phyloP scores from a whole-genome alignment of 225 moss, liverwort and hornwort species.

The Climacium dendroides region DNA sequence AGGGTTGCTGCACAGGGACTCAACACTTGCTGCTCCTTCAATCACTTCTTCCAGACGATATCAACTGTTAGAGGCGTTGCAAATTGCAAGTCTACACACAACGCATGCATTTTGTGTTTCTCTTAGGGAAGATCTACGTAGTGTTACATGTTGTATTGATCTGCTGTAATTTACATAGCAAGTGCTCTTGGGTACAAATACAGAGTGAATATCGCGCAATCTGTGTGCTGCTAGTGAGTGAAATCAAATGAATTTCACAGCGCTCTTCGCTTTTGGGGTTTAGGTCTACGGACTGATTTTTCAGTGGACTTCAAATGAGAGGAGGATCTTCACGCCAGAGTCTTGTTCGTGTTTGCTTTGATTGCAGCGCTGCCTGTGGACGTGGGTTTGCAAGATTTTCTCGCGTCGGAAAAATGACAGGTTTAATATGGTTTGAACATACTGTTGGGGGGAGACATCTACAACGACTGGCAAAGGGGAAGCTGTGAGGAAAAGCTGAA shows the following conservation, averaged over 20 bases:
- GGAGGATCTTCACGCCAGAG: not conserved
- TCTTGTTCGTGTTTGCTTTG: not conserved
- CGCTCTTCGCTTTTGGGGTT: not conserved
- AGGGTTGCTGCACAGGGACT: not conserved
- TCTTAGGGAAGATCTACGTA: not conserved
- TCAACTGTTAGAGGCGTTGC: not conserved
- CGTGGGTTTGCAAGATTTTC: not conserved
- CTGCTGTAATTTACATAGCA: not conserved
- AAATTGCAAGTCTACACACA: not conserved
- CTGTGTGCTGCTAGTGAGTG: not conserved
- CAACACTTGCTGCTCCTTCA: not conserved
- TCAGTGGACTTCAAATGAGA: not conserved
- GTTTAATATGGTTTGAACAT: not conserved
- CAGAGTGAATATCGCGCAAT: not conserved
- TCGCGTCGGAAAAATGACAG: not conserved
- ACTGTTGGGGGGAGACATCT: not conserved
- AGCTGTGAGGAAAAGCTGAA: not conserved
- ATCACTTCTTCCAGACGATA: not conserved
- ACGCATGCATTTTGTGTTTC: not conserved
- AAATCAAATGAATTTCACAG: not conserved
- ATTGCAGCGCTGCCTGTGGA: not conserved
- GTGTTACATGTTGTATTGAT: not conserved
- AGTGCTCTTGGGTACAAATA: not conserved
- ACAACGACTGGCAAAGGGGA: not conserved
- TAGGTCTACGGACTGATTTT: not conserved